A percentile compares a stretch with the other conserved stretches of the same genome.
Conservation (phyloP, 345 rosid genomes). For the Linum trigynum region DNA sequence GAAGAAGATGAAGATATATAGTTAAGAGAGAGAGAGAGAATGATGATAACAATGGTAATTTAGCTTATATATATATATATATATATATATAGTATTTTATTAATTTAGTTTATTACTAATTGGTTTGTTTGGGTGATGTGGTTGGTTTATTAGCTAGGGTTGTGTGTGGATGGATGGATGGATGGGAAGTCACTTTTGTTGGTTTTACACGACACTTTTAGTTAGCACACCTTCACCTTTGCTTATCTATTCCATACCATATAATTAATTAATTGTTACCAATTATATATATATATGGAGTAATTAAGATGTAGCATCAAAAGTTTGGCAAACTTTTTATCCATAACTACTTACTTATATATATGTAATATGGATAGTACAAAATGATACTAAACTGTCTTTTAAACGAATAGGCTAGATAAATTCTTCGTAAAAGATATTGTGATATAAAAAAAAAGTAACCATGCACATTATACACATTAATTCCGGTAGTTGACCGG, state of each 20-base stretch:
- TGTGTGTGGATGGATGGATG: slow-evolving; percentile 13
- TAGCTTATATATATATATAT: neutral
- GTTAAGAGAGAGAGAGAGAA: slow-evolving; percentile 9
- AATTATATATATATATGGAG: neutral
- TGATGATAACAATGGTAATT: slow-evolving; percentile 7
- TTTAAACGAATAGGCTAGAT: too few species aligned
- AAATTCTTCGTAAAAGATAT: too few species aligned
- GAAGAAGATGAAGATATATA: slow-evolving; percentile 33
- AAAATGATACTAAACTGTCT: too few species aligned
- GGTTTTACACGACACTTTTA: slow-evolving; percentile 55
- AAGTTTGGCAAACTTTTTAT: too few species aligned
- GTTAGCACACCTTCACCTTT: slow-evolving; percentile 16
- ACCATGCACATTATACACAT: too few species aligned
- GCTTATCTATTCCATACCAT: neutral
- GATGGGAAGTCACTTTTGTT: slow-evolving; percentile 73
- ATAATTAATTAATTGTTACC: neutral
- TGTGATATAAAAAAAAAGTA: too few species aligned
- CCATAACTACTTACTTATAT: too few species aligned
- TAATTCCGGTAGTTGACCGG: too few species aligned
- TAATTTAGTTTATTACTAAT: too few species aligned
- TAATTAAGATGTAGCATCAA: too few species aligned
- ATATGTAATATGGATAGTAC: too few species aligned
- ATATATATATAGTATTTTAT: neutral
- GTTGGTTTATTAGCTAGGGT: slow-evolving; percentile 40
- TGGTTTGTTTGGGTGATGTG: slow-evolving; percentile 15